Conservation (phyloP, 2,329 filamentous ascomycete genomes). For the Sordariomycetes sp. region DNA sequence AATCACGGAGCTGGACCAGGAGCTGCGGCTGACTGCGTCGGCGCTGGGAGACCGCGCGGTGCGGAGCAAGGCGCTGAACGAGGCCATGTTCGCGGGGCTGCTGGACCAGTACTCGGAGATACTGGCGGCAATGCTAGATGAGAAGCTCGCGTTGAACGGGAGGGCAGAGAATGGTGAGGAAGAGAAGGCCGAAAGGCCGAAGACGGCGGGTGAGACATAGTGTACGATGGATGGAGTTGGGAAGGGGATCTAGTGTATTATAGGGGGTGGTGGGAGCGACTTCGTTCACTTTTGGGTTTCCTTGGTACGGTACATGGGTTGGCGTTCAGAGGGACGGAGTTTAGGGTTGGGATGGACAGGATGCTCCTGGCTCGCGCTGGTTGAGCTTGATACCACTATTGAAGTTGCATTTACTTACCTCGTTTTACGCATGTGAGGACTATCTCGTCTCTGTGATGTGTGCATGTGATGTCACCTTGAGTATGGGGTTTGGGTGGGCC, state of each 20-base stretch:
- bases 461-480: neutral
- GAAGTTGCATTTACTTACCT: neutral
- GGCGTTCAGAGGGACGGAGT: neutral
- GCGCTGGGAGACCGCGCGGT: slow-evolving; percentile 48
- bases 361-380: neutral
- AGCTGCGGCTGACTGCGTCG: slow-evolving; percentile 51
- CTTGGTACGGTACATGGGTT: neutral
- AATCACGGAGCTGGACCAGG: slow-evolving; percentile 53
- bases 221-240: neutral
- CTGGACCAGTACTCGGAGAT: slow-evolving; percentile 68
- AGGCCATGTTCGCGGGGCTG: slow-evolving; percentile 49
- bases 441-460: neutral
- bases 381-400: neutral
- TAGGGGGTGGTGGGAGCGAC: neutral
- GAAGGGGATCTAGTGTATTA: neutral
- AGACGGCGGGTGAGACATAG: slow-evolving; percentile 18
- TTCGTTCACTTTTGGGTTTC: neutral
- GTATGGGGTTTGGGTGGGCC: neutral
- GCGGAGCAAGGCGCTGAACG: slow-evolving; percentile 42
- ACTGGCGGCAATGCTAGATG: slow-evolving; percentile 60
- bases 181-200: slow-evolving; percentile 11
- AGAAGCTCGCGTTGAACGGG: slow-evolving; percentile 49
- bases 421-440: neutral
- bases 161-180: slow-evolving; percentile 5
- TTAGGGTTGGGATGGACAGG: neutral